Evolutionary conservation across 2,329 filamentous ascomycete species (phyloP).

Genomic region (Cladosporium sp.): DNA sequence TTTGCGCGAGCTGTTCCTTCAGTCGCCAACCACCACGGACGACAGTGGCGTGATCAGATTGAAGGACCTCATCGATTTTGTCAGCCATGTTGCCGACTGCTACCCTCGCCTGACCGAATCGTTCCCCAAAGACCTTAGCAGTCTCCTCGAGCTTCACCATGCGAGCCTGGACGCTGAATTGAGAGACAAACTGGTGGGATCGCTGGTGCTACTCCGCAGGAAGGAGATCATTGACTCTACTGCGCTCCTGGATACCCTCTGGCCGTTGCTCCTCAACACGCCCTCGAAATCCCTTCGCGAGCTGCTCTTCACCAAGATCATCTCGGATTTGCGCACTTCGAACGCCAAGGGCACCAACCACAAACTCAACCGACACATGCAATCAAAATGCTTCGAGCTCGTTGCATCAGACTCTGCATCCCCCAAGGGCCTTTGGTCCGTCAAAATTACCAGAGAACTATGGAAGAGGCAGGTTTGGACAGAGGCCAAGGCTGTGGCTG

Average conservation of each 20-base stretch:
- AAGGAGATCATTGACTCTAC: constrained; percentile 91
- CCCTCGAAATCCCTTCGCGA: constrained; percentile 85
- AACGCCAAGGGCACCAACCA: constrained; percentile 90
- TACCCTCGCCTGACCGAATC: constrained; percentile 77
- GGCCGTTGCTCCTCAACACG: constrained; percentile 89
- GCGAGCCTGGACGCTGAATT: constrained; percentile 78
- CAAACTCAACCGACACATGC: constrained; percentile 86
- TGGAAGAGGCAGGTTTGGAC: constrained; percentile 98
- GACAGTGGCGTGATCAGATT: constrained; percentile 80
- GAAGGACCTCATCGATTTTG: constrained; percentile 87
- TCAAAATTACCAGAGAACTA: constrained; percentile 90
- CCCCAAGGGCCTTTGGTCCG: constrained; percentile 88
- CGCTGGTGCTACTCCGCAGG: constrained; percentile 80
- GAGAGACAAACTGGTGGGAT: constrained; percentile 91
- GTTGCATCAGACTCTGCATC: constrained; percentile 83
- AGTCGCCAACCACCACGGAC: constrained; percentile 75
- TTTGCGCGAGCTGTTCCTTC: constrained; percentile 86
- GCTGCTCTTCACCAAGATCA: constrained; percentile 84
- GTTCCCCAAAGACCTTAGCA: constrained; percentile 79
- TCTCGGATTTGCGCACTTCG: constrained; percentile 83
- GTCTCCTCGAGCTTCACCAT: constrained; percentile 81
- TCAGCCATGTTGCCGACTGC: constrained; percentile 90
- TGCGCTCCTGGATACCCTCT: constrained; percentile 83
- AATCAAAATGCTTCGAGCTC: constrained; percentile 90
- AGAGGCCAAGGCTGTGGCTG: constrained; percentile 90